Evolutionary conservation across 1,284 basidiomycete species (phyloP), one percentile per base, ranked within the genome.

Genomic region (Kwoniella shivajii): DNA sequence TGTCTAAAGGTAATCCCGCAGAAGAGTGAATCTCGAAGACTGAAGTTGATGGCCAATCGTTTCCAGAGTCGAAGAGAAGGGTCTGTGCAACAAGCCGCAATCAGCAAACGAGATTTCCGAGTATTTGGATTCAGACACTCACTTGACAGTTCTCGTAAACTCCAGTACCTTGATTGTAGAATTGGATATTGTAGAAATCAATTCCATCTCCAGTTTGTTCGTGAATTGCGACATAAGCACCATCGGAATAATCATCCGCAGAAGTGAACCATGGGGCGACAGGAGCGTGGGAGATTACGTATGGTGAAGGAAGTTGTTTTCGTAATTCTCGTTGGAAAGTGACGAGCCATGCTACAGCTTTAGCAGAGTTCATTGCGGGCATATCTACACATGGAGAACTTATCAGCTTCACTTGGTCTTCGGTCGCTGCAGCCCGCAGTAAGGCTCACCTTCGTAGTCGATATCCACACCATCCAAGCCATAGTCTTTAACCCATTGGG

Each of bases 391-490:
- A 26, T 38, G 11, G 26, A 18, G 14, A n/a, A 7, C 29, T 33
- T 30, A 59, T 61, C 55, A 67, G 54, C 57, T 45, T 45, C 26
- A 41, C 54, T 41, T 42, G 20, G 52, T 60, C 26, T 44, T 33
- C 34, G 20, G 3, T 18, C 10, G n/a, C 6, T 6, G 20, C 13
- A 52, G 29, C 26, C 26, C 38, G 27, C 4, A 20, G 5, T 18
- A 48, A 3, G 24, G 43, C 55, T 33, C 45, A 62, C 62, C 71
- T 67, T 80, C 81, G 57, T 79, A 80, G 62, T 82, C 81, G 55
- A 82, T 76, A 54, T 82, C 81, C n/a, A 82, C 79, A 38, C 81
- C 81, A 60, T 82, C 80, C 7, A 82, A 64, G 14, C 70, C 71
- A 65, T 81, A 78, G 41, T 74, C 48, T 58, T 75, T 76, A 50